Percentiles rank a stretch among this genome's conserved stretches.
These are phyloP conservation scores for Heritiera littoralis DNA, from an alignment of 345 rosid genomes.

Conservation along the genomic window DNA sequence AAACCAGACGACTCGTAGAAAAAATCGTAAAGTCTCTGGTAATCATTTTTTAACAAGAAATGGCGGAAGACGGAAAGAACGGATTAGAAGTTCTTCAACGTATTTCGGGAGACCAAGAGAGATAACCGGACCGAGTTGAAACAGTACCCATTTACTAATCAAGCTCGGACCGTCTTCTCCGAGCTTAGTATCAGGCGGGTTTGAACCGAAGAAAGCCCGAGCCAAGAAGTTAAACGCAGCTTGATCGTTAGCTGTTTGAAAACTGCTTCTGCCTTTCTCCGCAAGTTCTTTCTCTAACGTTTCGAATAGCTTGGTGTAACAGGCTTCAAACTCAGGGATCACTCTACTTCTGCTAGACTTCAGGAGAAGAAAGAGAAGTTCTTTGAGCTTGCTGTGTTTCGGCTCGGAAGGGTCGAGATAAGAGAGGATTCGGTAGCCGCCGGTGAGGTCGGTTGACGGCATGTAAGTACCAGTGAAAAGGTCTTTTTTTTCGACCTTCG, in stretches of 20 bases:
- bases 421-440: conserved; percentile 76
- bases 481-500: conserved; percentile 82
- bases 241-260: conserved; percentile 45
- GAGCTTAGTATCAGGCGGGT: conserved; percentile 61
- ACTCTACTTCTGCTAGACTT: conserved; percentile 54
- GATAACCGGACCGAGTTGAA: conserved; percentile 60
- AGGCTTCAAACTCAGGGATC: conserved; percentile 71
- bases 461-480: conserved; percentile 86
- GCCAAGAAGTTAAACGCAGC: conserved; percentile 78
- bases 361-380: conserved; percentile 62
- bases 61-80: conserved; percentile 62
- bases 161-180: conserved; percentile 65
- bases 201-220: conserved; percentile 48
- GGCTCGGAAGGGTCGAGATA: conserved; percentile 91
- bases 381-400: conserved; percentile 67
- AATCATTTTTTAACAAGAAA: conserved; percentile 58
- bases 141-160: conserved; percentile 66
- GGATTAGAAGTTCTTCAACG: conserved; percentile 59
- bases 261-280: conserved; percentile 58
- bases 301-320: conserved; percentile 53
- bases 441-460: conserved; percentile 85
- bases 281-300: conserved; percentile 56
- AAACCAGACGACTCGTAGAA: conserved; percentile 53
- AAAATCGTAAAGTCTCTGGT: conserved; percentile 74
- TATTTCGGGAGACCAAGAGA: conserved; percentile 58